Conservation (phyloP, 2,329 filamentous ascomycete species). For the Penicillium griseofulvum region DNA sequence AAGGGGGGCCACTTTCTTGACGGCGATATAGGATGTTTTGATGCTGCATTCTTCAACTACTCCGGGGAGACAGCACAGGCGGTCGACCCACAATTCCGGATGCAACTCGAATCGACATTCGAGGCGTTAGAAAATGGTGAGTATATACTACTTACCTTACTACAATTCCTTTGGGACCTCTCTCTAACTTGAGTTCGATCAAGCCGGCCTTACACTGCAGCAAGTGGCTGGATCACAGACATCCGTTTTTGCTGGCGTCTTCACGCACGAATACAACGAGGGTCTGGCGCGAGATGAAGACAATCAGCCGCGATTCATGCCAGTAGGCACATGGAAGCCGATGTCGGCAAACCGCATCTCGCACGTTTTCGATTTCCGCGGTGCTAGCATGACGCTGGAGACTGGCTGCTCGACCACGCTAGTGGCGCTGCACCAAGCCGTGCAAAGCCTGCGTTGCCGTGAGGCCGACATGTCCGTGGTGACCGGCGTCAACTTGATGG, state of each 20-base stretch:
- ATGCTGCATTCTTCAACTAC: background rate
- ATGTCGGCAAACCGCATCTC: constrained; percentile 35
- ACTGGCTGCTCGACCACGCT: constrained; percentile 45
- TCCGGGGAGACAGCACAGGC: background rate
- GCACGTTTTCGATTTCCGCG: constrained; percentile 46
- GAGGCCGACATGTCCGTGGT: constrained; percentile 30
- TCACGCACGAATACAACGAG: background rate
- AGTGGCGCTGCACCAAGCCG: constrained; percentile 34
- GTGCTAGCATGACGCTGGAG: constrained; percentile 43
- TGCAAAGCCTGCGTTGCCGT: constrained; percentile 20
- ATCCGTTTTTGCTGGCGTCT: background rate
- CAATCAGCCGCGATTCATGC: constrained; percentile 26
- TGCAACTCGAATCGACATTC: background rate
- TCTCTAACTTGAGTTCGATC: background rate
- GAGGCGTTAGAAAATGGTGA: background rate
- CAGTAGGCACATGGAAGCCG: constrained; percentile 25
- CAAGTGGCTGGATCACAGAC: background rate
- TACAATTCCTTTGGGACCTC: too few relatives aligned
- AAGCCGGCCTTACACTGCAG: background rate
- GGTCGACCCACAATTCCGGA: background rate
- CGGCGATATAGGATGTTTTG: too few relatives aligned
- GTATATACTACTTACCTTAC: background rate
- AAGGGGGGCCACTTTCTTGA: background rate
- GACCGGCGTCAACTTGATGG: constrained; percentile 37
- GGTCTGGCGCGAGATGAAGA: background rate